Evolutionary conservation across 352 stramenopile species (phyloP), one percentile per base, ranked within the genome.

Genomic region (Phytophthora colocasiae): DNA sequence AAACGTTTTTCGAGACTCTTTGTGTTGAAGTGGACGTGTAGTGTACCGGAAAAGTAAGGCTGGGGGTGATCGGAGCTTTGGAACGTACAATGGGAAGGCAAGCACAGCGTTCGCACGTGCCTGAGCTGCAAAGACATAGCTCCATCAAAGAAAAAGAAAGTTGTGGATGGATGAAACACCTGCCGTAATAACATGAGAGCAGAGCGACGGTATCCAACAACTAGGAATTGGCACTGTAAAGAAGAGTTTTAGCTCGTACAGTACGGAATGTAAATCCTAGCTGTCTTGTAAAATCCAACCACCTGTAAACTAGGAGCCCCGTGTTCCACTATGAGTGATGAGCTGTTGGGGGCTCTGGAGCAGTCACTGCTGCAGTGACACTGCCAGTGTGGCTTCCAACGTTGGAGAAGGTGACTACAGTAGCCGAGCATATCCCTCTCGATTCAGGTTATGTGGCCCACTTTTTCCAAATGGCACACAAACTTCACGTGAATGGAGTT

Each of bases 41-140:
- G 4, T 46, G 15, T 27, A 29, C 27, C 9, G 47, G 29, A 43
- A 54, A 43, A 54, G 47, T 39, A 54, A 54, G n/a, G 9, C 47
- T 41, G 26, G 12, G 15, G 24, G 45, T 24, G 45, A 39, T 51
- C 5, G n/a, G 27, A 54, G 29, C 29, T 19, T 41, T 43, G 47
- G 47, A 54, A 54, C 15, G 29, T 32, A 32, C 43, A 31, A 31
- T 32, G 43, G 22, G 17, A 36, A 32, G 22, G 47, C 47, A 10
- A 27, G 6, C 27, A 40, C 12, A 52, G 46, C 46, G 27, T 39
- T 52, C 46, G 29, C 17, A 54, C 47, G 47, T 54, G 29, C 17
- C n/a, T 54, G 27, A 43, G 29, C 47, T 41, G 29, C 47, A 54
- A 54, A 22, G 29, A 54, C 47, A 54, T 14, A 43, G 14, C 38